A percentile compares a stretch with the other conserved stretches of the same genome.
Conservation (phyloP, 306 rosid genomes). For the Aeschynomene evenia region DNA sequence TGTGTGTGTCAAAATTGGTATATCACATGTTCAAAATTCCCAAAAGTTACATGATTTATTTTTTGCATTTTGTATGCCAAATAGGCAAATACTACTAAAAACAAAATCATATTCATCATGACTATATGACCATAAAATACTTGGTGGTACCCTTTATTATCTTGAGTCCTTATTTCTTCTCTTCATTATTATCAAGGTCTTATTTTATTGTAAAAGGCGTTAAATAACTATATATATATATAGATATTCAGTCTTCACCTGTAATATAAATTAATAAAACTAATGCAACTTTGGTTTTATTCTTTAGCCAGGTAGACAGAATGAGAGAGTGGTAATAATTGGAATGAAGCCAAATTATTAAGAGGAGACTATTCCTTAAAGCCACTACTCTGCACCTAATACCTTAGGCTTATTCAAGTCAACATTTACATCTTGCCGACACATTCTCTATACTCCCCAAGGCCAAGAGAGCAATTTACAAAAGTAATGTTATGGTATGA, state of each 20-base stretch:
- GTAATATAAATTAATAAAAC: conserved; percentile 17
- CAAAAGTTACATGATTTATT: conserved; percentile 25
- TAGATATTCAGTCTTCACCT: conserved; percentile 22
- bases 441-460: conserved; percentile 29
- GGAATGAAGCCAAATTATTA: conserved; percentile 2
- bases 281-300: conserved; percentile 19
- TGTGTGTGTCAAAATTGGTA: neutral
- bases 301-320: conserved; percentile 24
- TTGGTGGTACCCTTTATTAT: conserved; percentile 7
- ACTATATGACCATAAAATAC: neutral
- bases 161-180: neutral
- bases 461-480: conserved; percentile 20
- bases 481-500: neutral
- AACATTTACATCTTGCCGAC: conserved; percentile 31
- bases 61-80: neutral
- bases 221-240: neutral
- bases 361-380: conserved; percentile 14
- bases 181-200: neutral
- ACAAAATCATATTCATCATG: neutral
- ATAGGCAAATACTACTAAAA: neutral
- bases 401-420: conserved; percentile 31
- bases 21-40: conserved; percentile 24
- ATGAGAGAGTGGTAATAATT: neutral
- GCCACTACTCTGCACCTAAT: conserved; percentile 12
- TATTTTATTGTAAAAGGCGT: conserved; percentile 16